Evolutionary conservation across 2,329 filamentous ascomycete genomes (phyloP).

Genomic region (Phialemonium atrogriseum): DNA sequence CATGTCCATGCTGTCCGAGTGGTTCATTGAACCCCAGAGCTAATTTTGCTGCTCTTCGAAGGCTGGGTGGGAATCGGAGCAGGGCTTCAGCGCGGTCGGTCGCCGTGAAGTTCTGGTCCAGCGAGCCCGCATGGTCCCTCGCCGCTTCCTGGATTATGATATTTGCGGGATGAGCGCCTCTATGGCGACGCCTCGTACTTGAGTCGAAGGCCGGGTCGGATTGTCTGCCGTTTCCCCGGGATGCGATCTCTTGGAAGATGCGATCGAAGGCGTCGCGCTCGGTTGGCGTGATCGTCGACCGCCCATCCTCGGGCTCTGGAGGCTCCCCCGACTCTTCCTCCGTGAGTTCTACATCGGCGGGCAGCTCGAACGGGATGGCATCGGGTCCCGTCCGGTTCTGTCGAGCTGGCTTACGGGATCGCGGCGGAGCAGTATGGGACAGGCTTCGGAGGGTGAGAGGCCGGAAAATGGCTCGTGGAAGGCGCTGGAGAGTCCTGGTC

Average conservation of each 20-base stretch:
- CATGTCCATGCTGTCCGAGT: constrained; percentile 1
- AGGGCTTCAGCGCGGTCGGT: constrained; percentile 25
- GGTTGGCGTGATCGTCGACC: constrained; percentile 47
- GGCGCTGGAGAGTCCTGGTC: constrained; percentile 51
- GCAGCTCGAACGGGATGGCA: constrained; percentile 45
- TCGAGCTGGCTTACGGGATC: not conserved
- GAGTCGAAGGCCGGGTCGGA: too few species aligned
- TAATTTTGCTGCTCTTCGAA: constrained; percentile 28
- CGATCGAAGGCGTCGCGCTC: constrained; percentile 42
- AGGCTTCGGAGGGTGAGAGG: constrained; percentile 18
- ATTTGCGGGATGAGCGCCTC: constrained; percentile 5
- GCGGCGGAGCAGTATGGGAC: constrained; percentile 12
- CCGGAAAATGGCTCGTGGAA: constrained; percentile 14
- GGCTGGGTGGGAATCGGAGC: constrained; percentile 29
- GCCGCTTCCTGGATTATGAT: constrained; percentile 20
- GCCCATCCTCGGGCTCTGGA: constrained; percentile 12
- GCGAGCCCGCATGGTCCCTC: constrained; percentile 5
- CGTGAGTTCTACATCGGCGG: constrained; percentile 23
- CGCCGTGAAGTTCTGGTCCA: constrained; percentile 8
- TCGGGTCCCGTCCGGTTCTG: constrained; percentile 12
- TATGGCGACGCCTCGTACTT: too few species aligned
- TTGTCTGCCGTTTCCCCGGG: constrained; percentile 2
- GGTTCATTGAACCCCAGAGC: constrained; percentile 27
- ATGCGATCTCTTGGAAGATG: constrained; percentile 52
- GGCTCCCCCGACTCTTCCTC: constrained; percentile 9